phyloP scores from a whole-genome alignment of 1,284 basidiomycete genomes.

The Phellinidium pouzarii region DNA sequence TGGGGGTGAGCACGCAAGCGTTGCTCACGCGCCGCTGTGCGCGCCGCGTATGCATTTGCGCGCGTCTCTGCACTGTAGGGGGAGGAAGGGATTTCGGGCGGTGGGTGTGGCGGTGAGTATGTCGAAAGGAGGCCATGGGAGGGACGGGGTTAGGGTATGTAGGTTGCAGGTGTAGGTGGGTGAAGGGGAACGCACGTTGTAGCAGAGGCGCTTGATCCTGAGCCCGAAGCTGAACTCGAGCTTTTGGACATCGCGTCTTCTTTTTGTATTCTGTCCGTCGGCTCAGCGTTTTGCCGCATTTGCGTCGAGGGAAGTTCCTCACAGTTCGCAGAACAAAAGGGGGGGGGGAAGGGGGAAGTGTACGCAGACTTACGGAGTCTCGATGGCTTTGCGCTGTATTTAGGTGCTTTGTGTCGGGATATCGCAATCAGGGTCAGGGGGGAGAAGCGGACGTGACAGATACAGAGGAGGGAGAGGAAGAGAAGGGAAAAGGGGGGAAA shows the following conservation, averaged over 20 bases:
- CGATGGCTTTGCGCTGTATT: neutral
- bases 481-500: neutral
- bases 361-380: neutral
- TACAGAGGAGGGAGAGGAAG: neutral
- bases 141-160: neutral
- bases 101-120: neutral
- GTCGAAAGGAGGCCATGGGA: neutral
- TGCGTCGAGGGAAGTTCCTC: neutral
- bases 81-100: neutral
- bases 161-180: neutral
- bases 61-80: constrained; percentile 8
- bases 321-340: neutral
- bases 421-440: neutral
- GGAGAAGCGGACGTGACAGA: too few species aligned
- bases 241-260: neutral
- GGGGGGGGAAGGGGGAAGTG: constrained; percentile 1
- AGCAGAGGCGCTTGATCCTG: neutral
- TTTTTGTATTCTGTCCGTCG: neutral
- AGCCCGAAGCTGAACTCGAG: neutral
- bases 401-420: neutral
- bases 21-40: constrained; percentile 34
- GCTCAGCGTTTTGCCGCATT: neutral
- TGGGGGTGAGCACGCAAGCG: constrained; percentile 43
- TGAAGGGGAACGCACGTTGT: constrained; percentile 2
- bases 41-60: neutral